Evolutionary conservation across 2,329 filamentous ascomycete genomes (phyloP), one percentile per base, ranked within the genome.

Genomic region (Fragosphaeria purpurea): DNA sequence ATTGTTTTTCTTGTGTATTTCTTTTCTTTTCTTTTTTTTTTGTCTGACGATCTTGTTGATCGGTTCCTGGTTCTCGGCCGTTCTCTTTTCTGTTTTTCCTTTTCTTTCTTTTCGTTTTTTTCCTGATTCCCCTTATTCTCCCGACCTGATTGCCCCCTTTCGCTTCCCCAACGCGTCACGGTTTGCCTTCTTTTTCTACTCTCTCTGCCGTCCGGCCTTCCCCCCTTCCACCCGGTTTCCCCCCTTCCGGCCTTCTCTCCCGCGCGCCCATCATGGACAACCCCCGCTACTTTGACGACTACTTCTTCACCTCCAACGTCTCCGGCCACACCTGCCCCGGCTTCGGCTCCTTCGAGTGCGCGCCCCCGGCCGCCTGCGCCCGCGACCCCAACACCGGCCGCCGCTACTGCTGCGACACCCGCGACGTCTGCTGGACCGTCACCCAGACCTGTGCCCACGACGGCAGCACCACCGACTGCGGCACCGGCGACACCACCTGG

Each of bases 361-460:
- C 34, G n/a, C 51, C 50, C 5, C 56, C 56, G 11, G 48, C 50
- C 8, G 56, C 56, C 2, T 58, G 56, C 51, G 56, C 55, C 7
- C 55, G 55, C 33, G 56, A 58, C 40, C 51, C 55, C 9, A 55
- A 52, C 38, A 58, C 48, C 10, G 55, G 55, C 46, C 50, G 47
- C 37, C 42, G 51, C 7, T 55, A 45, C 52, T 58, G 56, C 53
- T 58, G 56, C 50, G 48, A 52, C 34, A 37, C 47, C 10, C 39
- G 22, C 13, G 48, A 37, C 41, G 53, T 58, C 12, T 58, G 56
- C 50, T 58, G 56, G 56, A 46, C 53, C 10, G 35, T 51, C 9
- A 35, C 50, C 0, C 13, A 48, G 34, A 42, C 44, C 9, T 58
- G 56, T 11, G 47, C 47, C 33, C 53, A 9, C 40, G 53, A 56